Percentiles rank a stretch among this genome's conserved stretches.
Evolutionary conservation across 345 rosid species (phyloP).

Genomic region (Trapa incisa): DNA sequence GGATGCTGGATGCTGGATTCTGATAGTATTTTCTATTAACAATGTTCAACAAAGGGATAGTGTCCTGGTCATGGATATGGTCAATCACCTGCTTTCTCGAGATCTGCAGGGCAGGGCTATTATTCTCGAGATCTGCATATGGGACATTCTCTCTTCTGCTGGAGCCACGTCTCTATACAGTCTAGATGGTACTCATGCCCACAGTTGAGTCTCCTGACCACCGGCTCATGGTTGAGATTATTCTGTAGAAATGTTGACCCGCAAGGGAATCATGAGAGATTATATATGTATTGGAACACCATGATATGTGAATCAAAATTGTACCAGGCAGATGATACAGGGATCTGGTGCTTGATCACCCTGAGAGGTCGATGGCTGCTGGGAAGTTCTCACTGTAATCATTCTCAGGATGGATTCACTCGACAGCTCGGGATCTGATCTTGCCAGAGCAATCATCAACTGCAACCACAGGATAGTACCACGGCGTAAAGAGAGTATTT

Average conservation of each 20-base stretch:
- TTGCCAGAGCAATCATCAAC: background rate
- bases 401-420: background rate
- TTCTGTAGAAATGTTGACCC: background rate
- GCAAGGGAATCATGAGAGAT: background rate
- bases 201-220: background rate
- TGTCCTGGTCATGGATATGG: too few relatives aligned
- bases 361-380: background rate
- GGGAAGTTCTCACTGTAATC: background rate
- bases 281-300: background rate
- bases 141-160: background rate
- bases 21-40: too few relatives aligned
- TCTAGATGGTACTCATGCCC: background rate
- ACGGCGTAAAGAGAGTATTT: too few relatives aligned
- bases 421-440: background rate
- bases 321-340: background rate
- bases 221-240: background rate
- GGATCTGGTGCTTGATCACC: background rate
- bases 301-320: background rate
- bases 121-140: background rate
- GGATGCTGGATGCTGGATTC: too few relatives aligned
- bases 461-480: too few relatives aligned
- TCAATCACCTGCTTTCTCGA: background rate
- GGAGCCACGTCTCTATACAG: background rate
- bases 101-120: background rate
- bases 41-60: too few relatives aligned